A percentile compares a stretch with the other conserved stretches of the same genome.
These are phyloP conservation scores for Sporothrix globosa DNA, from an alignment of 2,329 filamentous ascomycete genomes.

Conservation along the genomic window DNA sequence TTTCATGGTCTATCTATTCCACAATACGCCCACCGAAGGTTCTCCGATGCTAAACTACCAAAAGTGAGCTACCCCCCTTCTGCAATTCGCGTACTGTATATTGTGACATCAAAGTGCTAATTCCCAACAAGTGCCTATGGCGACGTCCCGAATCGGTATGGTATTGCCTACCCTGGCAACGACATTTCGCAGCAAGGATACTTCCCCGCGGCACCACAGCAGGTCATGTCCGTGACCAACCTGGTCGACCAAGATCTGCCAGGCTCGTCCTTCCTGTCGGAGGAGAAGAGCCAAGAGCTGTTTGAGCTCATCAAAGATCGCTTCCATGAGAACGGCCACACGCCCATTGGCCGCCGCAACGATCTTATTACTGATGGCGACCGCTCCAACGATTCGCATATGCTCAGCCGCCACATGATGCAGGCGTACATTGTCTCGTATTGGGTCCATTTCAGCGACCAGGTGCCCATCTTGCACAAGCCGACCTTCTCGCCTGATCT, in stretches of 20 bases:
- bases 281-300: slow-evolving; percentile 82
- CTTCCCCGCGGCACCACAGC: slow-evolving; percentile 64
- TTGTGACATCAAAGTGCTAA: background rate
- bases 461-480: slow-evolving; percentile 91
- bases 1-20: slow-evolving; percentile 84
- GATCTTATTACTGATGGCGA: slow-evolving; percentile 79
- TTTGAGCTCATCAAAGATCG: slow-evolving; percentile 78
- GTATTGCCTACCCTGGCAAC: slow-evolving; percentile 53
- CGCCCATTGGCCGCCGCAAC: slow-evolving; percentile 73
- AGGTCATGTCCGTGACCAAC: slow-evolving; percentile 88
- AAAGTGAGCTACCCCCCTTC: slow-evolving; percentile 49
- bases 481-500: slow-evolving; percentile 89
- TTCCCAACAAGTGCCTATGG: slow-evolving; percentile 50
- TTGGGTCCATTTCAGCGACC: slow-evolving; percentile 92
- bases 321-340: slow-evolving; percentile 79
- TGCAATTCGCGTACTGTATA: too few relatives aligned
- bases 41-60: slow-evolving; percentile 56
- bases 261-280: slow-evolving; percentile 78
- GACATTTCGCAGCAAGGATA: slow-evolving; percentile 57
- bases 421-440: slow-evolving; percentile 91
- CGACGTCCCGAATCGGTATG: slow-evolving; percentile 55
- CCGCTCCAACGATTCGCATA: slow-evolving; percentile 64
- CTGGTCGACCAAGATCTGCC: slow-evolving; percentile 78
- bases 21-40: slow-evolving; percentile 58
- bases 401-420: slow-evolving; percentile 91